Evolutionary conservation across 257 asterid genomes (phyloP).

Genomic region (Primulina tabacum): DNA sequence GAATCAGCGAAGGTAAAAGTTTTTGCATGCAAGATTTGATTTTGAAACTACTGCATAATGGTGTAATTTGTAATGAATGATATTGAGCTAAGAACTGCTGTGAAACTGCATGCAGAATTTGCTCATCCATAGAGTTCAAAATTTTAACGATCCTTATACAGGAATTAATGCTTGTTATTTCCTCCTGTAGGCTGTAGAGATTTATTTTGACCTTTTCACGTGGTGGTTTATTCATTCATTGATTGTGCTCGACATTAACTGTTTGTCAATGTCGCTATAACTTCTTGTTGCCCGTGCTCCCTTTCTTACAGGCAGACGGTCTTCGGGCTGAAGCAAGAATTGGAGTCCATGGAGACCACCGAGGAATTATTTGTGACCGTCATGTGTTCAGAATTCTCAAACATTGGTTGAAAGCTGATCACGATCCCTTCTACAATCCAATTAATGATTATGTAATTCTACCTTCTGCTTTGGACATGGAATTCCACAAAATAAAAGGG

Average conservation of each 20-base stretch:
- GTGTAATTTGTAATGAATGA: neutral
- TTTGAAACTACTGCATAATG: constrained; percentile 4
- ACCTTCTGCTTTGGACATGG: constrained; percentile 72
- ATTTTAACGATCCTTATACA: neutral
- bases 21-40: constrained; percentile 19
- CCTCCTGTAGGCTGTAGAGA: neutral
- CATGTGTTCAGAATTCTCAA: constrained; percentile 82
- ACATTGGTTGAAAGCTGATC: constrained; percentile 97
- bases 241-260: neutral
- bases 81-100: neutral
- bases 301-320: constrained; percentile 70
- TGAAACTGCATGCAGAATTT: constrained; percentile 5
- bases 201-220: neutral
- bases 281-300: neutral
- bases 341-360: constrained; percentile 87
- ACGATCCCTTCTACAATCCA: constrained; percentile 92
- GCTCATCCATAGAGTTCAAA: neutral
- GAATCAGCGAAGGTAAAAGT: constrained; percentile 82
- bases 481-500: constrained; percentile 52
- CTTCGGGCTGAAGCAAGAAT: constrained; percentile 90
- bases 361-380: constrained; percentile 80
- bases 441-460: constrained; percentile 76
- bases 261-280: neutral
- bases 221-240: neutral
- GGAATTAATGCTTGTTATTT: neutral